Conservation (phyloP, 2,329 filamentous ascomycete genomes). For the Colletotrichum shisoi region DNA sequence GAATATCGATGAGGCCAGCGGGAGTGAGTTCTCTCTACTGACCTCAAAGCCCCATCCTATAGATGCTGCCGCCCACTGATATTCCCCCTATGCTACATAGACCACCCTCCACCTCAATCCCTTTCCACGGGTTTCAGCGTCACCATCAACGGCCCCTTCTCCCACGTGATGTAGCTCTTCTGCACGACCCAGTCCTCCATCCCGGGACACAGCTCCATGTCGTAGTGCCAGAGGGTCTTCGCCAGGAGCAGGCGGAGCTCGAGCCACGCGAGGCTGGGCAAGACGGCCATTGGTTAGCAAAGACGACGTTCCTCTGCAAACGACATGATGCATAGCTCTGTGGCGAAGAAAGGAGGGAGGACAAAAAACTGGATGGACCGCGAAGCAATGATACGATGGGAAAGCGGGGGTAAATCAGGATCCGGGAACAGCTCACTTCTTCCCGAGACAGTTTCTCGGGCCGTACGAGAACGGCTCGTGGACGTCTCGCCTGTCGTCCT, state of each 20-base stretch:
- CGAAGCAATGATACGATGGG: background rate
- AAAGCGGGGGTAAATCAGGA: background rate
- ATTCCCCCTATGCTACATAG: background rate
- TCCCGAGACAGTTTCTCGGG: conserved; percentile 59
- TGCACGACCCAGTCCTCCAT: conserved; percentile 52
- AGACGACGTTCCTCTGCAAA: background rate
- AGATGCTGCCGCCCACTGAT: background rate
- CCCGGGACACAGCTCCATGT: conserved; percentile 52
- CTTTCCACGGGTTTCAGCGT: conserved; percentile 23
- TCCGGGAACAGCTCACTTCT: conserved; percentile 49
- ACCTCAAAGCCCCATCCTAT: background rate
- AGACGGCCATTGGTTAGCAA: conserved; percentile 1
- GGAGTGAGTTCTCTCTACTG: background rate
- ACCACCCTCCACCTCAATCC: background rate
- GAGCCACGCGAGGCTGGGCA: conserved; percentile 55
- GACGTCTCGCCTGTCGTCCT: conserved; percentile 52
- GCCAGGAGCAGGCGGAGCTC: conserved; percentile 61
- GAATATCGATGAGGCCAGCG: too few species aligned
- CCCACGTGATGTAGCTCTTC: conserved; percentile 52
- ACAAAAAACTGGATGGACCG: too few species aligned
- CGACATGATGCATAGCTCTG: too few species aligned
- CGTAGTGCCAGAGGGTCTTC: conserved; percentile 59
- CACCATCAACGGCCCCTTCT: conserved; percentile 37
- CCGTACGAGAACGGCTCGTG: conserved; percentile 60
- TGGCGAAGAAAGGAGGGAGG: too few species aligned